Conservation (phyloP, 2,329 filamentous ascomycete species). For the Diaporthe citriasiana region DNA sequence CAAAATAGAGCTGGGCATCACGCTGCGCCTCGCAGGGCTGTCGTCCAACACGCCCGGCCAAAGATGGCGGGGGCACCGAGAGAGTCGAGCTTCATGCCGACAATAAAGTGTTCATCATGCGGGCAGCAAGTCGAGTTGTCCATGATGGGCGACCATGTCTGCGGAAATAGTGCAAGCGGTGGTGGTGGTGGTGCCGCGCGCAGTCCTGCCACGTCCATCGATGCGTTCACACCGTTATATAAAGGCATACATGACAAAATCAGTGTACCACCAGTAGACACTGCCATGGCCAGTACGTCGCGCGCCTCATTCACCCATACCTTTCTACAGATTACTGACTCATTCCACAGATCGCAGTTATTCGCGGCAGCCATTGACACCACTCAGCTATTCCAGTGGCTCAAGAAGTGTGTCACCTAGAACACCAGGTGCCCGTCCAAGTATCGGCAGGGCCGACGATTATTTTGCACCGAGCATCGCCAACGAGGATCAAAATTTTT, state of each 20-base stretch:
- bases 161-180: slow-evolving; percentile 59
- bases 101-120: slow-evolving; percentile 90
- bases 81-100: slow-evolving; percentile 80
- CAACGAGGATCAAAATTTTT: slow-evolving; percentile 52
- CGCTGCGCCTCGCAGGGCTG: slow-evolving; percentile 32
- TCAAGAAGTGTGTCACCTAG: slow-evolving; percentile 75
- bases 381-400: slow-evolving; percentile 71
- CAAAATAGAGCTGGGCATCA: not conserved
- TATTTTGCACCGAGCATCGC: slow-evolving; percentile 63
- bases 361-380: slow-evolving; percentile 71
- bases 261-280: slow-evolving; percentile 64
- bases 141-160: slow-evolving; percentile 88
- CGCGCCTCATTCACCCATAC: slow-evolving; percentile 31
- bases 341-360: slow-evolving; percentile 65
- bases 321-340: slow-evolving; percentile 49
- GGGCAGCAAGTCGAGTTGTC: slow-evolving; percentile 84
- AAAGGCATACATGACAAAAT: slow-evolving; percentile 56
- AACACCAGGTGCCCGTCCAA: slow-evolving; percentile 64
- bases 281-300: slow-evolving; percentile 65
- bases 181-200: slow-evolving; percentile 47
- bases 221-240: slow-evolving; percentile 55
- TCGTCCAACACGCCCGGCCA: slow-evolving; percentile 45
- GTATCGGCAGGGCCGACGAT: slow-evolving; percentile 59
- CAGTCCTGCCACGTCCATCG: slow-evolving; percentile 49
- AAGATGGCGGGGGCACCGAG: slow-evolving; percentile 65